Evolutionary conservation across 2,329 filamentous ascomycete species (phyloP), one percentile per base, ranked within the genome.

Genomic region (Hypoxylon sp.): DNA sequence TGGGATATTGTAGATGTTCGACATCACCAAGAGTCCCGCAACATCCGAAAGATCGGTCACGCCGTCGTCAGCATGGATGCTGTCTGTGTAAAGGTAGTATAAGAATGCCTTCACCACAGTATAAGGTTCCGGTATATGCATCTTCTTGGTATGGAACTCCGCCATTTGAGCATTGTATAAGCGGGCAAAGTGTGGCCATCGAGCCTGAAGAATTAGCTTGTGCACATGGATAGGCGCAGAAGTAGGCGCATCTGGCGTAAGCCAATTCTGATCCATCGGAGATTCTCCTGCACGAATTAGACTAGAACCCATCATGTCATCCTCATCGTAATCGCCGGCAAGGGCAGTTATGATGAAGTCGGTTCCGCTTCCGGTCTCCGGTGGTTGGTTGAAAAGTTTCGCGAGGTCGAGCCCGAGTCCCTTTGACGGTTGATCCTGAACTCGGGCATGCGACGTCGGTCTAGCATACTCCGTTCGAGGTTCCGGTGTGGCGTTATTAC

Each of bases 101-200:
- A 99, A 85, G 76, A 99, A 99, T 0, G 95, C 93, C 71, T 93
- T 94, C 48, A 99, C 96, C 0, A 97, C 94, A 1, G 90, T 90
- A 78, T 97, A 98, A 0, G 95, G 94, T 75, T 99, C 96, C 0
- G 96, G 95, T 46, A 99, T 97, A 79, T 99, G 95, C 91, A 99
- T 96, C 78, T 92, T 94, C 75, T 96, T 96, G 14, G 93, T 96
- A 77, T 99, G 96, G 74, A 96, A 99, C 77, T 99, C 96, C 11
- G 92, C 90, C 96, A 99, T 99, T 75, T 97, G 94, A 3, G 95
- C 90, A 54, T 91, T 90, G 82, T 97, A 98, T 2, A 99, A 83
- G 14, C 96, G 91, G 41, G 91, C 90, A 81, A 99, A 99, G 78
- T 99, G 96, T 27, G 96, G 94, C 96, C 96, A 99, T 54, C 96